phyloP scores from a whole-genome alignment of 345 rosid species.

The Boechera retrofracta region DNA sequence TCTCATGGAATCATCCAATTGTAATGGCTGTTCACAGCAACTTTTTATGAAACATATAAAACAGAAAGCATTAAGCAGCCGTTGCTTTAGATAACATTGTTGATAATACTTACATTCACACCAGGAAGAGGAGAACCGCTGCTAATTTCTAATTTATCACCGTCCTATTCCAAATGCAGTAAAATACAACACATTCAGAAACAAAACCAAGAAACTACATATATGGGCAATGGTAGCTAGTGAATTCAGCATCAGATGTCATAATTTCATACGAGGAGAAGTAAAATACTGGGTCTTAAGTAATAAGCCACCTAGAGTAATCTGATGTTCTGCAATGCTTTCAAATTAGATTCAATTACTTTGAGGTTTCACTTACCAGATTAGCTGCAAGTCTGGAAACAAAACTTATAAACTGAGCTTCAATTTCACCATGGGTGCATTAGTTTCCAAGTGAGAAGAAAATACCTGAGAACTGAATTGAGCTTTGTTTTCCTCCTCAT shows the following conservation, averaged over 20 bases:
- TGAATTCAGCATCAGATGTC: background rate
- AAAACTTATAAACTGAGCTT: background rate
- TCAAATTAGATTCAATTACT: background rate
- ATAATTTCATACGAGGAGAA: background rate
- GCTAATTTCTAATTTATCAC: slow-evolving; percentile 62
- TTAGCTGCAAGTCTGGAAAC: slow-evolving; percentile 11
- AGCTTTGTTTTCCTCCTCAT: slow-evolving; percentile 49
- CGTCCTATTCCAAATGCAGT: slow-evolving; percentile 60
- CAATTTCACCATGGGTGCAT: background rate
- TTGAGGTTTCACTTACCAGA: slow-evolving; percentile 1
- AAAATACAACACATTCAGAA: slow-evolving; percentile 22
- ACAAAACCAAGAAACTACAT: slow-evolving; percentile 19
- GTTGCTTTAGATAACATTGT: background rate
- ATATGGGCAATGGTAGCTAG: background rate
- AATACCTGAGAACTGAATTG: slow-evolving; percentile 62
- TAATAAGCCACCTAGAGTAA: background rate
- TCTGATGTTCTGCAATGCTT: background rate
- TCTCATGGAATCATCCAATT: slow-evolving; percentile 74
- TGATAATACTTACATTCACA: slow-evolving; percentile 75
- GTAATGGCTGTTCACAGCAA: slow-evolving; percentile 65
- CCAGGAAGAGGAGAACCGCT: slow-evolving; percentile 97
- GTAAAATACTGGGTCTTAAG: background rate
- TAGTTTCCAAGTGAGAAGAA: slow-evolving; percentile 15
- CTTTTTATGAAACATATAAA: slow-evolving; percentile 32
- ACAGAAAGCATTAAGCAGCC: slow-evolving; percentile 29